phyloP scores from a whole-genome alignment of 2,329 filamentous ascomycete species.

The Annulohypoxylon truncatum region DNA sequence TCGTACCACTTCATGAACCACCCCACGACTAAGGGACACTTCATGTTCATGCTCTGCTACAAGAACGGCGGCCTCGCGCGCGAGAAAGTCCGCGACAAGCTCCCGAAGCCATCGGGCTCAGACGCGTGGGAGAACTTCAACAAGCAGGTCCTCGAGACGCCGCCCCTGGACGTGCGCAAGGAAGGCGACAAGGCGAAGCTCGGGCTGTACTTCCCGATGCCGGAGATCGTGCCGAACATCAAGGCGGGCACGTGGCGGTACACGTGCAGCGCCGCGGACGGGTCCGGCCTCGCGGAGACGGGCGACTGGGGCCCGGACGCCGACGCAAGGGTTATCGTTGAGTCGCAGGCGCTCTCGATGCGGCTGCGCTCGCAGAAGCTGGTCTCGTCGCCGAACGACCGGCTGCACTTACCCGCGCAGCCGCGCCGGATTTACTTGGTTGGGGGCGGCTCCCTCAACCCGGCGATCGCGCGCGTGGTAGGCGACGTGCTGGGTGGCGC shows the following conservation, averaged over 20 bases:
- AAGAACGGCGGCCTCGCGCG: constrained; percentile 96
- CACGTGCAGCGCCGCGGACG: constrained; percentile 68
- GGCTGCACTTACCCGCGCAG: constrained; percentile 75
- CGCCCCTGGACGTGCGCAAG: constrained; percentile 73
- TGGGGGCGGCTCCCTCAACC: constrained; percentile 89
- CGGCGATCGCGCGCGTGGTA: constrained; percentile 84
- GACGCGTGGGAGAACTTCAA: constrained; percentile 87
- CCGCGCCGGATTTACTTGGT: constrained; percentile 93
- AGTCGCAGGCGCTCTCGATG: constrained; percentile 94
- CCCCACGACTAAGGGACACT: constrained; percentile 87
- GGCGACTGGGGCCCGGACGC: constrained; percentile 67
- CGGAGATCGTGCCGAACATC: constrained; percentile 95
- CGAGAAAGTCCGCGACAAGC: constrained; percentile 85
- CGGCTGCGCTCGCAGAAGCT: constrained; percentile 85
- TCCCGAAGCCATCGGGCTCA: constrained; percentile 66
- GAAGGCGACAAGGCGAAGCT: constrained; percentile 75
- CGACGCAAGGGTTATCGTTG: constrained; percentile 89
- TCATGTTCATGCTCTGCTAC: constrained; percentile 99
- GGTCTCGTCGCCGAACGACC: constrained; percentile 65
- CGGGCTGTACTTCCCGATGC: constrained; percentile 93
- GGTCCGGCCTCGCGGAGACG: constrained; percentile 59
- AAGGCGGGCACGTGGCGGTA: constrained; percentile 88
- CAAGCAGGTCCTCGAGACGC: constrained; percentile 72
- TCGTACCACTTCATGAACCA: constrained; percentile 99
- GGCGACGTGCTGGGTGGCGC: constrained; percentile 89